Evolutionary conservation across 305 asterid genomes (phyloP).

Genomic region (Fraxinus paxiana): DNA sequence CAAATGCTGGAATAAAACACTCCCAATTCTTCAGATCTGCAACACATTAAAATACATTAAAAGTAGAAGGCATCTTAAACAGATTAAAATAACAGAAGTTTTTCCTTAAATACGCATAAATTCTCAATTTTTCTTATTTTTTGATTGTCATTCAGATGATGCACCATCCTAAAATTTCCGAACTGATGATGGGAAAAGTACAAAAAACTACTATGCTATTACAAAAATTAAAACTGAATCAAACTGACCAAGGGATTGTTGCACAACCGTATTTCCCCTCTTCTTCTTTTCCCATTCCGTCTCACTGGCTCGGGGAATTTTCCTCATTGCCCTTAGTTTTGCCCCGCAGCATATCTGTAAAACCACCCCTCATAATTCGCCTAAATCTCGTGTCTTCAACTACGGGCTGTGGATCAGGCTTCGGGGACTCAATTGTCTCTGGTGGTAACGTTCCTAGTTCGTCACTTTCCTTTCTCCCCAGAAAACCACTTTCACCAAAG

Average conservation of each 20-base stretch:
- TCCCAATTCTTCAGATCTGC: neutral
- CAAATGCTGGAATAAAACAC: neutral
- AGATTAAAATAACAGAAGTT: neutral
- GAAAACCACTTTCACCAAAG: constrained; percentile 80
- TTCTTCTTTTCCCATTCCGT: constrained; percentile 20
- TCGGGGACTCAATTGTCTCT: constrained; percentile 37
- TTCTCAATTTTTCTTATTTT: neutral
- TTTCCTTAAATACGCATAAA: neutral
- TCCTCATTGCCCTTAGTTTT: constrained; percentile 65
- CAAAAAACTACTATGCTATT: neutral
- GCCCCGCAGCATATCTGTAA: constrained; percentile 86
- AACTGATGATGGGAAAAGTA: neutral
- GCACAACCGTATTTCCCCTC: constrained; percentile 2
- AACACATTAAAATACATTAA: too few species aligned
- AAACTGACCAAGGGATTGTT: neutral
- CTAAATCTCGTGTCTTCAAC: constrained; percentile 80
- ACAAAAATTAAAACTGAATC: constrained; percentile 3
- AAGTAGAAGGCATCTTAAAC: neutral
- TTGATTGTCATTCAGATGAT: neutral
- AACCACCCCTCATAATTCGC: constrained; percentile 87
- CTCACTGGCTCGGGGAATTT: constrained; percentile 40
- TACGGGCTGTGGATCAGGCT: constrained; percentile 43
- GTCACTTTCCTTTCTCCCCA: constrained; percentile 66
- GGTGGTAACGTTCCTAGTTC: constrained; percentile 38
- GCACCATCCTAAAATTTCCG: neutral